Percentiles rank a stretch among this genome's conserved stretches.
Evolutionary conservation across 225 moss, liverwort and hornwort species (phyloP).

Genomic region (Antitrichia curtipendula): DNA sequence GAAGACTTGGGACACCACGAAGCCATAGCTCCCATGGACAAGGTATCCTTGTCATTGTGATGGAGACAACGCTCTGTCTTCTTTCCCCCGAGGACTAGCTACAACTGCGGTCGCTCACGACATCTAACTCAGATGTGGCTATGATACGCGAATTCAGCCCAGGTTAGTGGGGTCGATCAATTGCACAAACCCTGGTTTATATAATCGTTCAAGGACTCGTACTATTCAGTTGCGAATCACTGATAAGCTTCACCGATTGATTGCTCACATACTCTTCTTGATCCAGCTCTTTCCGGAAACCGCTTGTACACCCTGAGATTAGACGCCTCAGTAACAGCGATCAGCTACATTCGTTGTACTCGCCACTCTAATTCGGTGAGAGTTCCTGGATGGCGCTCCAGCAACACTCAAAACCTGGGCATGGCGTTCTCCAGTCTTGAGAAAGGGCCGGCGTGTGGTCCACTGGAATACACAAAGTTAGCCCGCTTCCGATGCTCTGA

Average conservation of each 20-base stretch:
- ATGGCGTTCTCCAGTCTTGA: neutral
- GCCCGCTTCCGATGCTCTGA: neutral
- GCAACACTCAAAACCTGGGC: neutral
- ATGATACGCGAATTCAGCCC: neutral
- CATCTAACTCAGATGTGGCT: neutral
- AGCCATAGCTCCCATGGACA: neutral
- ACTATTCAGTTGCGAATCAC: neutral
- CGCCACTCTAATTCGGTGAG: neutral
- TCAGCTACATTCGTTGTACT: neutral
- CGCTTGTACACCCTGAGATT: neutral
- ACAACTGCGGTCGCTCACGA: neutral
- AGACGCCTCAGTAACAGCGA: neutral
- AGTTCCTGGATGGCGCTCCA: neutral
- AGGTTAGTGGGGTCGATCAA: neutral
- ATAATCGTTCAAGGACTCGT: neutral
- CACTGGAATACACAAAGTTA: neutral
- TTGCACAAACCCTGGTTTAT: neutral
- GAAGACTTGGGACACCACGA: neutral
- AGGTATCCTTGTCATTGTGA: neutral
- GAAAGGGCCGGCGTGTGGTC: neutral
- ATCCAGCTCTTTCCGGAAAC: neutral
- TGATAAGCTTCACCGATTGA: neutral
- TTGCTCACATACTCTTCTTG: neutral
- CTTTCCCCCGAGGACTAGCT: neutral
- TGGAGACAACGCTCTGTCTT: neutral